Conservation (phyloP, 2,329 filamentous ascomycete species). For the Scytalidium sp. region DNA sequence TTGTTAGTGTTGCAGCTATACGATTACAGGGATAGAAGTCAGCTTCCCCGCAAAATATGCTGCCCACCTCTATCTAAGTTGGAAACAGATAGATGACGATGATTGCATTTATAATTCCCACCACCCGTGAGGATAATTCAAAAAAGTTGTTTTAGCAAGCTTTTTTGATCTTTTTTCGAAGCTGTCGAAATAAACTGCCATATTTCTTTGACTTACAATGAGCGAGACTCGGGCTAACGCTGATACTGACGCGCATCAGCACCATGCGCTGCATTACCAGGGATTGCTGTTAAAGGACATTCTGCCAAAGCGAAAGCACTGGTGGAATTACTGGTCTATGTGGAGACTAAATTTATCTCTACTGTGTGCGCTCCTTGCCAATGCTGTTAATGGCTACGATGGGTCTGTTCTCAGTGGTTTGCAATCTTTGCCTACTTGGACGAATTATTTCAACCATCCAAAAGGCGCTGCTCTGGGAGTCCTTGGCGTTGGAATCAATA, state of each 20-base stretch:
- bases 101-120: neutral
- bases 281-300: neutral
- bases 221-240: neutral
- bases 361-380: slow-evolving; percentile 39
- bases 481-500: slow-evolving; percentile 27
- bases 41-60: neutral
- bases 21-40: neutral
- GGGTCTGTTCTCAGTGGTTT: slow-evolving; percentile 47
- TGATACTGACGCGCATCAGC: neutral
- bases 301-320: neutral
- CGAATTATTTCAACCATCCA: slow-evolving; percentile 34
- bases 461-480: slow-evolving; percentile 42
- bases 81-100: neutral
- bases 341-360: slow-evolving; percentile 28
- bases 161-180: neutral
- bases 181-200: neutral
- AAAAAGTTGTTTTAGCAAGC: neutral
- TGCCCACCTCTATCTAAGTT: neutral
- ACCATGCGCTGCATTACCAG: neutral
- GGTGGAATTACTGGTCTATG: neutral
- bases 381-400: slow-evolving; percentile 45
- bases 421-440: slow-evolving; percentile 35
- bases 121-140: neutral
- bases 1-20: neutral
- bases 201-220: neutral